Percentiles rank a stretch among this genome's conserved stretches.
phyloP scores from a whole-genome alignment of 352 stramenopile genomes.

The Bremia lactucae region DNA sequence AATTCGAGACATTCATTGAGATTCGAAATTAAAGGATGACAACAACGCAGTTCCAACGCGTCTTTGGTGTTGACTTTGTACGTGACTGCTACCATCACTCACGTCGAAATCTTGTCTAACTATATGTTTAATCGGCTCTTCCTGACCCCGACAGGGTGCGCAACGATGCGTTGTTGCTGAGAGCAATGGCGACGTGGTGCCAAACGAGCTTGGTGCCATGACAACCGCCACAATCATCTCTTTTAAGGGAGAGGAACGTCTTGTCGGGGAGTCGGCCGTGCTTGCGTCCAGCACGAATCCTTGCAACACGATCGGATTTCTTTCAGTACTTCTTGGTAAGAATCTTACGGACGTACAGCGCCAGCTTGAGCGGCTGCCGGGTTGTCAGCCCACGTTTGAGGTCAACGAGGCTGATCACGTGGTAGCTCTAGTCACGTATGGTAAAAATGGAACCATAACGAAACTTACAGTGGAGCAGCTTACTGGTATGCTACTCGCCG shows the following conservation, averaged over 20 bases:
- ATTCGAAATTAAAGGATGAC: conserved; percentile 10
- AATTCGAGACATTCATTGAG: conserved; percentile 7
- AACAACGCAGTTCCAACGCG: conserved; percentile 17
- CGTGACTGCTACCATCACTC: conserved; percentile 6
- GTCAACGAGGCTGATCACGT: conserved; percentile 19
- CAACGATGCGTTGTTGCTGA: conserved; percentile 69
- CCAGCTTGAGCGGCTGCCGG: conserved; percentile 31
- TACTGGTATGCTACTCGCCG: conserved; percentile 66
- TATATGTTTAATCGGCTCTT: too few species aligned
- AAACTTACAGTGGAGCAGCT: conserved; percentile 69
- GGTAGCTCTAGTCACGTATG: conserved; percentile 58
- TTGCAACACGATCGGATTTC: conserved; percentile 61
- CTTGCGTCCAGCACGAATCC: conserved; percentile 78
- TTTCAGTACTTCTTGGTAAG: conserved; percentile 63
- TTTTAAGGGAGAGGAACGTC: conserved; percentile 80
- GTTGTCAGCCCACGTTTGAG: conserved; percentile 39
- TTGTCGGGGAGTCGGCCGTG: conserved; percentile 79
- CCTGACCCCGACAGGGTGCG: conserved; percentile 31
- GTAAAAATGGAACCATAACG: conserved; percentile 21
- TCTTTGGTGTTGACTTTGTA: conserved; percentile 81
- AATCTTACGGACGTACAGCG: conserved; percentile 29
- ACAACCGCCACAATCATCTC: conserved; percentile 78
- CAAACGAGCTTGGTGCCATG: conserved; percentile 84
- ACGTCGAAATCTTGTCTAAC: too few species aligned
- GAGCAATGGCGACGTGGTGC: conserved; percentile 65